Evolutionary conservation across 148 eudicot species (phyloP), one percentile per base, ranked within the genome.

Genomic region (Chenopodium album): DNA sequence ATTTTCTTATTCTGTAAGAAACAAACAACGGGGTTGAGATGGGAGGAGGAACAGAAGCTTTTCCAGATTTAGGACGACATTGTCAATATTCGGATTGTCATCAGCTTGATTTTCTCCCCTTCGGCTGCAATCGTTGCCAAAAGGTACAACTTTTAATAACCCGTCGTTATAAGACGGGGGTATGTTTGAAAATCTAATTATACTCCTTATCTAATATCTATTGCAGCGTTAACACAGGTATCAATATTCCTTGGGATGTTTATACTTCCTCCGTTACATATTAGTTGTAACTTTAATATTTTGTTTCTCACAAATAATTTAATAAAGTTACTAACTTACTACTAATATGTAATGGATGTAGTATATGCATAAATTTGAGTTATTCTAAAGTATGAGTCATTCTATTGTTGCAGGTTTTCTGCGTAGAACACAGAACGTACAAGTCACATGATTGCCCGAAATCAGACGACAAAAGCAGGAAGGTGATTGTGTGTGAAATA

Each of bases 41-140:
- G 90, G 89, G 56, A 85, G 92, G 92, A 86, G 97, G 97, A 82
- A 95, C 99, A 41, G 92, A 88, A 88, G 92, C 90, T 77, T 90
- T 91, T 78, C 94, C 98, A 56, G 94, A 93, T 76, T 88, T 95
- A 63, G 99, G 98, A 79, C 81, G 75, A 31, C 98, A 95, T 76
- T 95, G 99, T 80, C 89, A 93, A 78, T 86, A 83, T 22, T 68
- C 87, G 3, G 90, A 90, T 78, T 95, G 99, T 82, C 83, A 79
- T 73, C 94, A 87, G 74, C 97, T 95, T 80, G 98, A 95, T 88
- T 95, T 93, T 85, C 93, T 95, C n/a, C 98, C 99, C 34, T 95
- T 95, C 82, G 73, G 74, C 7, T 95, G 98, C 79, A 88, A 90
- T 66, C 90, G 92, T 17, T 95, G 99, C 79, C 88, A 66, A 19